Evolutionary conservation across 2,329 filamentous ascomycete species (phyloP).

Genomic region (Ophiosphaerella korrae): DNA sequence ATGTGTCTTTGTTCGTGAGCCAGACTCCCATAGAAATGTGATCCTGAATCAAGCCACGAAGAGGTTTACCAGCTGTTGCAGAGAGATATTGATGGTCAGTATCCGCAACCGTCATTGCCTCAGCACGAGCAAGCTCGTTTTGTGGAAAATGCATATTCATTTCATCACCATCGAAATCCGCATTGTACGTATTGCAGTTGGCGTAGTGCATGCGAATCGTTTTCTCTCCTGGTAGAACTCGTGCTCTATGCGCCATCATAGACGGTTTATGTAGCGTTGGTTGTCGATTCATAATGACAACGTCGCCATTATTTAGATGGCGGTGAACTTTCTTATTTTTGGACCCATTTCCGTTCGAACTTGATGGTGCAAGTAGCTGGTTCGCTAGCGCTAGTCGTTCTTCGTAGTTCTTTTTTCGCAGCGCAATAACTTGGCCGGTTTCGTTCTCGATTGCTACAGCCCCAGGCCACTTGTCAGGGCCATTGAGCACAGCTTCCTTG

Average conservation of each 20-base stretch:
- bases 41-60: slow-evolving; percentile 96
- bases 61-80: slow-evolving; percentile 87
- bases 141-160: slow-evolving; percentile 99
- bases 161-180: slow-evolving; percentile 98
- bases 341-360: slow-evolving; percentile 72
- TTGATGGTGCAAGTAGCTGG: slow-evolving; percentile 85
- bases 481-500: slow-evolving; percentile 95
- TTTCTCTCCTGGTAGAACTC: slow-evolving; percentile 91
- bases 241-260: slow-evolving; percentile 96
- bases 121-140: slow-evolving; percentile 90
- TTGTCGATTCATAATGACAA: slow-evolving; percentile 98
- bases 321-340: slow-evolving; percentile 96
- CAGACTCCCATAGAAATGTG: slow-evolving; percentile 94
- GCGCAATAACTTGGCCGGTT: slow-evolving; percentile 85
- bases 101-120: slow-evolving; percentile 91
- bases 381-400: slow-evolving; percentile 90
- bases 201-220: slow-evolving; percentile 99
- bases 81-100: slow-evolving; percentile 98
- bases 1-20: slow-evolving; percentile 87
- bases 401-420: slow-evolving; percentile 84
- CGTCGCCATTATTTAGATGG: slow-evolving; percentile 93
- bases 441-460: slow-evolving; percentile 95
- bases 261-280: slow-evolving; percentile 98
- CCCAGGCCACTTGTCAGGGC: slow-evolving; percentile 90
- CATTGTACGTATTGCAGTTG: slow-evolving; percentile 99